Conservation (phyloP, 257 asterid genomes). For the Verbena officinalis region DNA sequence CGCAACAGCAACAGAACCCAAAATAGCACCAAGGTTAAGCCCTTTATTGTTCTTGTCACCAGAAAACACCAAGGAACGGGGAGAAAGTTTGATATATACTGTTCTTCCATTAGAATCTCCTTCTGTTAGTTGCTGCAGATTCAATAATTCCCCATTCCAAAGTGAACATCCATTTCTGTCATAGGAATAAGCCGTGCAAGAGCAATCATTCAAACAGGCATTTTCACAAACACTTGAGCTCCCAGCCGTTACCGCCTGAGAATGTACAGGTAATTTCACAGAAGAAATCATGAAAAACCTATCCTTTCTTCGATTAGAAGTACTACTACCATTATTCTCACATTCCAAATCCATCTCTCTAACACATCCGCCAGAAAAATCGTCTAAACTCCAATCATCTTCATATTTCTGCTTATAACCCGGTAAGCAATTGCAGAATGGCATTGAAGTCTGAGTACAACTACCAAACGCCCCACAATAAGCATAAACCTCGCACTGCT, state of each 20-base stretch:
- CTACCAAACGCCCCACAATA: constrained; percentile 54
- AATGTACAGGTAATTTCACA: constrained; percentile 29
- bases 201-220: constrained; percentile 43
- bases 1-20: constrained; percentile 36
- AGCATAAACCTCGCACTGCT: constrained; percentile 58
- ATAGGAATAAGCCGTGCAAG: constrained; percentile 50
- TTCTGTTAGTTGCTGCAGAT: constrained; percentile 39
- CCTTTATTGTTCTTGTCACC: constrained; percentile 32
- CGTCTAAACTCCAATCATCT: constrained; percentile 46
- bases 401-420: constrained; percentile 37
- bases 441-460: constrained; percentile 45
- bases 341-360: constrained; percentile 42
- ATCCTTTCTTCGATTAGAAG: constrained; percentile 34
- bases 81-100: constrained; percentile 38
- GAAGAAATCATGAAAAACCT: constrained; percentile 27
- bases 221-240: constrained; percentile 40
- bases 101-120: constrained; percentile 40
- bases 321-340: no score
- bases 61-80: constrained; percentile 38
- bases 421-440: constrained; percentile 46
- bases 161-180: constrained; percentile 32
- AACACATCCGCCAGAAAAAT: constrained; percentile 57
- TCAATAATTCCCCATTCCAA: constrained; percentile 45
- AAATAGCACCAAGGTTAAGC: constrained; percentile 27
- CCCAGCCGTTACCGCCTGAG: constrained; percentile 18